Base-by-base conservation (phyloP, 208 protist genomes). In the Trypanosoma boissoni region DNA sequence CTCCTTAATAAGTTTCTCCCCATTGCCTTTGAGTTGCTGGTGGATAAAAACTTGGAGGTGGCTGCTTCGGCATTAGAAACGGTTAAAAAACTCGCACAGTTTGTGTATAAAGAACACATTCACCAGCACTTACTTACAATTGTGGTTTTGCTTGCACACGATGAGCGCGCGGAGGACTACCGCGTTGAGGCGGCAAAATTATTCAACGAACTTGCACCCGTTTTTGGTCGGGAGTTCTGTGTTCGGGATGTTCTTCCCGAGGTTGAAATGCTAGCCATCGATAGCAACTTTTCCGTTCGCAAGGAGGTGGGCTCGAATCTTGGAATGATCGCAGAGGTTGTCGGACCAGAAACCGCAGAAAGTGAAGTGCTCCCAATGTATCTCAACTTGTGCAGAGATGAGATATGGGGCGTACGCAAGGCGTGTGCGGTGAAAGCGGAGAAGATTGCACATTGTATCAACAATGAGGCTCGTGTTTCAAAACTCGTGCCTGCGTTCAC, bases 351-450 rank as follows among this genome's bases (percentile, higher is more conserved):
- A 31, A 73, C 69, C 37, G 78, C 84, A 7, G 78, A 86, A 31
- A 70, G 74, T 20, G 68, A 68, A 21, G 68, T 97, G 12, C 62
- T 97, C 27, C 81, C 86, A 26, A 64, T 98, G 9, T 98, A 89
- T 64, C 34, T 96, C 0, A 80, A 58, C 14, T 80, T 98, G 28
- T 97, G 88, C 56, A 64, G 80, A n/a, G 97, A 98, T 65, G 95
- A 98, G 42, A 95, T 98, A 8, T 98, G 95, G 95, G 95, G 94
- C 16, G 96, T 98, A 27, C 92, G 97, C 5, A 96, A 97, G 77
- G 94, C 93, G 7, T 98, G 94, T 62, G 90, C 86, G 9, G 92
- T 97, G 63, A 76, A 73, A 29, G 77, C 96, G 27, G 84, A 94
- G 52, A 66, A 83, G 2, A 59, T 98, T 7, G 66, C 76, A 23